Evolutionary conservation across 441 rosid species (phyloP).

Genomic region (Syzygium syzygioides): DNA sequence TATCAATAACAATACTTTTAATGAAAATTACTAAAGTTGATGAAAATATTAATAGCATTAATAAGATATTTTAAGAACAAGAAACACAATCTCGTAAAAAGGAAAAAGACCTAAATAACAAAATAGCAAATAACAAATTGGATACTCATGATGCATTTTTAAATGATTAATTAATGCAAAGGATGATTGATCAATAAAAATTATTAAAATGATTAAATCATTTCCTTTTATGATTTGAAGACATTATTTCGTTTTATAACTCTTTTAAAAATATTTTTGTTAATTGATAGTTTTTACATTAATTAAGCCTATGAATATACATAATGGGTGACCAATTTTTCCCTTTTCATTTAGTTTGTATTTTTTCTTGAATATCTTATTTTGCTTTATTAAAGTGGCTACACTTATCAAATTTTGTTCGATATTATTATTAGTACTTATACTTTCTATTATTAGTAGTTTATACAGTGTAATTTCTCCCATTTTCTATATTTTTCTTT

Average conservation of each 20-base stretch:
- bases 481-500: background rate
- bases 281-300: no score
- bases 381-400: background rate
- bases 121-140: background rate
- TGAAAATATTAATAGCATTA: background rate
- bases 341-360: background rate
- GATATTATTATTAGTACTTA: background rate
- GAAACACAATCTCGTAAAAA: background rate
- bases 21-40: background rate
- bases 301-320: background rate
- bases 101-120: background rate
- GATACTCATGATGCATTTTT: background rate
- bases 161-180: background rate
- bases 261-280: no score
- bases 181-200: background rate
- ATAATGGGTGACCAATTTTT: background rate
- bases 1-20: background rate
- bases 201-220: background rate
- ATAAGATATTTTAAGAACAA: background rate
- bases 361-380: background rate
- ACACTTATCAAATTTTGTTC: background rate
- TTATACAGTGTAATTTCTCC: background rate
- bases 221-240: background rate
- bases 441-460: background rate
- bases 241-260: no score